Evolutionary conservation across 345 rosid species (phyloP).

Genomic region (Populus tremula): DNA sequence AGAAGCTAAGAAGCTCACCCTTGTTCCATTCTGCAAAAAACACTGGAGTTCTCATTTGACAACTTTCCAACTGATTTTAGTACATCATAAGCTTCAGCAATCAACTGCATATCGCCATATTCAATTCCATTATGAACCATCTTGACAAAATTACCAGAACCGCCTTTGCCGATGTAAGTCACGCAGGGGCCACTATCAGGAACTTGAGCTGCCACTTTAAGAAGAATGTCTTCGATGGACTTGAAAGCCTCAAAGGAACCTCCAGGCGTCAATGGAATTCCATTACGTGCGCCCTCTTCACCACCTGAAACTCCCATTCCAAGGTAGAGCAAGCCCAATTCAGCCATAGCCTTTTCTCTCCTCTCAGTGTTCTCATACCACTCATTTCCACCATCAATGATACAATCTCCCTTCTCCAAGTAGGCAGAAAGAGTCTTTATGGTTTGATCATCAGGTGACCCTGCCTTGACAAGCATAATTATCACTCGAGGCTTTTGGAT

Average conservation of each 20-base stretch:
- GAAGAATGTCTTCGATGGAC: constrained; percentile 81
- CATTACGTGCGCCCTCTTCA: constrained; percentile 92
- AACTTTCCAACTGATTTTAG: constrained; percentile 81
- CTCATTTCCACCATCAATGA: constrained; percentile 93
- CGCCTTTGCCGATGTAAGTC: constrained; percentile 84
- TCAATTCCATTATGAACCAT: constrained; percentile 96
- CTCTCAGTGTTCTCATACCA: constrained; percentile 99
- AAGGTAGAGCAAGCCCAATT: constrained; percentile 72
- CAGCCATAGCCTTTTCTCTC: constrained; percentile 66
- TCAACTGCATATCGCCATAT: constrained; percentile 96
- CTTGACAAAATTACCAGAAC: constrained; percentile 94
- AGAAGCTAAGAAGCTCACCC: constrained; percentile 92
- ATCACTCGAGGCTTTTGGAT: constrained; percentile 87
- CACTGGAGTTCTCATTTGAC: constrained; percentile 84
- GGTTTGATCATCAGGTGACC: constrained; percentile 86
- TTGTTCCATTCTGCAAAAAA: constrained; percentile 89
- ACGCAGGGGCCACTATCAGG: constrained; percentile 91
- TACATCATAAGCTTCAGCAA: constrained; percentile 90
- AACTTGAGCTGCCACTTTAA: constrained; percentile 94
- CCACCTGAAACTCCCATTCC: constrained; percentile 99
- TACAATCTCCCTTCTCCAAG: constrained; percentile 93
- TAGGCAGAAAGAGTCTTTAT: constrained; percentile 78
- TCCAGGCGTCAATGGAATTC: constrained; percentile 95
- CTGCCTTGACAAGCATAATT: constrained; percentile 96
- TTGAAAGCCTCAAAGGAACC: constrained; percentile 85